A percentile compares a stretch with the other conserved stretches of the same genome.
Evolutionary conservation across 306 rosid species (phyloP).

Genomic region (Cucurbita pepo): DNA sequence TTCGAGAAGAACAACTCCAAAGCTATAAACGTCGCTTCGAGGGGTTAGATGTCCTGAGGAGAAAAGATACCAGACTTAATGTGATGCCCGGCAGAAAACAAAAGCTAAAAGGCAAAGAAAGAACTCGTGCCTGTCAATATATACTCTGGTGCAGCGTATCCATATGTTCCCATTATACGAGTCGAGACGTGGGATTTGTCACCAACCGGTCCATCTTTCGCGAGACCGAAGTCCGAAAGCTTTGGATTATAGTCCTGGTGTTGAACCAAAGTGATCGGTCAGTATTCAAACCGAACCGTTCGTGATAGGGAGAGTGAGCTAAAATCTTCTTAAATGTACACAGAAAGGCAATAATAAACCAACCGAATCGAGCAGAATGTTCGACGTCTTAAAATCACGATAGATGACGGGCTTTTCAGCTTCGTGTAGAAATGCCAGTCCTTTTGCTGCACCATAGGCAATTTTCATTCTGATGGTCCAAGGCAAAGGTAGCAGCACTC

Average conservation of each 20-base stretch:
- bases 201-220: slow-evolving; percentile 93
- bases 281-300: not conserved
- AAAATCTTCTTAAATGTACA: not conserved
- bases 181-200: slow-evolving; percentile 95
- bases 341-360: not conserved
- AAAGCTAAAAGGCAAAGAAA: not conserved
- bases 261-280: not conserved
- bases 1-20: slow-evolving; percentile 88
- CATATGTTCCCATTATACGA: slow-evolving; percentile 94
- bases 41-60: slow-evolving; percentile 83
- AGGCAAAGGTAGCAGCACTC: slow-evolving; percentile 82
- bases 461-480: slow-evolving; percentile 98
- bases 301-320: not conserved
- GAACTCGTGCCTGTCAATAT: slow-evolving; percentile 61
- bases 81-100: not conserved
- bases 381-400: slow-evolving; percentile 95
- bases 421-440: slow-evolving; percentile 96
- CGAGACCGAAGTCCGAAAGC: slow-evolving; percentile 94
- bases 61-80: not conserved
- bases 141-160: slow-evolving; percentile 97
- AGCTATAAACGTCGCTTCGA: slow-evolving; percentile 93
- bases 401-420: slow-evolving; percentile 93
- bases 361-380: slow-evolving; percentile 78
- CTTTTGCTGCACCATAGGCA: slow-evolving; percentile 89
- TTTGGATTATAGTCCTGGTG: slow-evolving; percentile 89